A percentile compares a stretch with the other conserved stretches of the same genome.
Evolutionary conservation across 2,329 filamentous ascomycete genomes (phyloP).

Genomic region (Cytospora piceicola): DNA sequence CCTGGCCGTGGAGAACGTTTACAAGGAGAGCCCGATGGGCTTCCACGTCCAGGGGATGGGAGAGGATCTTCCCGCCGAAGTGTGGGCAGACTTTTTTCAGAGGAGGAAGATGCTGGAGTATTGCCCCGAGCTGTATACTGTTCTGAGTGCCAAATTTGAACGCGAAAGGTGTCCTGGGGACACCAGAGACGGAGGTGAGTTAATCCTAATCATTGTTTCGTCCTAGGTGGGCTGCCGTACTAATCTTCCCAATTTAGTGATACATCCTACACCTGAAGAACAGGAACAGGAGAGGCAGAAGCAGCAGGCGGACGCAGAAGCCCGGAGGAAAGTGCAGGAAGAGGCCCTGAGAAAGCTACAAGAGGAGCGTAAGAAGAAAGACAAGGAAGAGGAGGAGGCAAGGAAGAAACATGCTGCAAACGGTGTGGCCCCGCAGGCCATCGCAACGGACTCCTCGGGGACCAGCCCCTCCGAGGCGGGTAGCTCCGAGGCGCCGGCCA

Average conservation of each 20-base stretch:
- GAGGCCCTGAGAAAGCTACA: background rate
- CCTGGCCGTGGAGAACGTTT: conserved; percentile 37
- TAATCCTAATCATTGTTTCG: background rate
- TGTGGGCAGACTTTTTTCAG: conserved; percentile 54
- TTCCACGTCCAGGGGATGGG: conserved; percentile 60
- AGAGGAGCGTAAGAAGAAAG: background rate
- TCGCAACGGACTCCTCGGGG: background rate
- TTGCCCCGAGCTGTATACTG: conserved; percentile 64
- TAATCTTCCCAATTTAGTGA: conserved; percentile 10
- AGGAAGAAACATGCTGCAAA: background rate
- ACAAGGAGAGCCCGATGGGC: conserved; percentile 52
- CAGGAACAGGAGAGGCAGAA: background rate
- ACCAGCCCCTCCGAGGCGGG: background rate
- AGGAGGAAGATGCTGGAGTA: conserved; percentile 59
- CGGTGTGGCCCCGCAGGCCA: background rate
- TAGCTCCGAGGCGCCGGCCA: background rate
- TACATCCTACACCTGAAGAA: conserved; percentile 27
- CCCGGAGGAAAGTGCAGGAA: conserved; percentile 6
- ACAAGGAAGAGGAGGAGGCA: conserved; percentile 7
- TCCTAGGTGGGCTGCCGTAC: background rate
- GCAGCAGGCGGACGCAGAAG: conserved; percentile 16
- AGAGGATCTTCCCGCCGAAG: conserved; percentile 46
- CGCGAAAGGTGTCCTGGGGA: conserved; percentile 30
- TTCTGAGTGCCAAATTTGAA: conserved; percentile 47
- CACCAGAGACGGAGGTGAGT: conserved; percentile 26